Evolutionary conservation across 768 basidiomycete species (phyloP), one percentile per base, ranked within the genome.

Genomic region (Lactarius indigo): DNA sequence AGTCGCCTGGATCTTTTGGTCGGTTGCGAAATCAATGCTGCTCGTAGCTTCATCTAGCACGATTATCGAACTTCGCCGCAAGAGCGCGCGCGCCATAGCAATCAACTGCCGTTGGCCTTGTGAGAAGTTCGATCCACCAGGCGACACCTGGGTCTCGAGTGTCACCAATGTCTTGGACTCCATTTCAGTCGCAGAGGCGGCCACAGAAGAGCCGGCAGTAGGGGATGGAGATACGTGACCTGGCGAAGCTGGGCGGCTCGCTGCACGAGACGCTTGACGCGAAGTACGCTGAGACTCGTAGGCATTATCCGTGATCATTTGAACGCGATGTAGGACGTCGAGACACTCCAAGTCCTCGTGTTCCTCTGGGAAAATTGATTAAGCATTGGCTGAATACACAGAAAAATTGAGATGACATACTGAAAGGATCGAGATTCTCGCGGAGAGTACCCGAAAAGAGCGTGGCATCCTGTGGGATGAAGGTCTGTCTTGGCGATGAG

Each of bases 91-190:
- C 0, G 92, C 92, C 89, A 94, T 89, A 1, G 91, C 89, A 61
- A 94, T 90, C 18, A 94, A 78, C 72, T 98, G 95, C 12, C 94
- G 76, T 74, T 98, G 94, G 12, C 96, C 95, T 66, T 94, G 92
- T 1, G 92, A 95, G 76, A 97, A 96, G 78, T 97, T 96, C 35
- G 87, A 82, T 0, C 94, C 94, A 0, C 94, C 94, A 1, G 91
- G 82, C 0, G 92, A 92, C 10, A 96, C 89, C 66, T 89, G 86
- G 0, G 89, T 91, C 23, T 91, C 86, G 4, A 96, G 81, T 0
- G 85, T 81, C 33, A 96, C 79, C 0, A 79, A 79, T 1, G 80
- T 81, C 73, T 84, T 89, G 35, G 72, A 62, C 26, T 90, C 89
- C 2, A 81, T 73, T 28, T 88, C 86, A 0, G 88, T 89, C 8